These are phyloP conservation scores for Chaetomiaceae sp. DNA, from an alignment of 2,329 filamentous ascomycete species.

Conservation along the genomic window DNA sequence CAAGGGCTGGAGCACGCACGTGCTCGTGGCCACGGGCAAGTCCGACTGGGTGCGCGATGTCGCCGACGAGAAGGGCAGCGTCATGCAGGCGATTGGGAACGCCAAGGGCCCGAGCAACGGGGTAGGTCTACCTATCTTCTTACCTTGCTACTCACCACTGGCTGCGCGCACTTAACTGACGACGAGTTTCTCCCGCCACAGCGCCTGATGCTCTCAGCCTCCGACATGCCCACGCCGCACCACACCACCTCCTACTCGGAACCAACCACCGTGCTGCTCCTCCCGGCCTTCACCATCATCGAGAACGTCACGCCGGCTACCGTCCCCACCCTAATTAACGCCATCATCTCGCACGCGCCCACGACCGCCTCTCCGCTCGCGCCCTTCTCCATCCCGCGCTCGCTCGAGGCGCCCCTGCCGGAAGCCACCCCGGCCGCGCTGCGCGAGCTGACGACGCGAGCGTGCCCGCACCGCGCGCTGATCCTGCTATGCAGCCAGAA, in stretches of 20 bases:
- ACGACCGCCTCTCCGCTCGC: conserved; percentile 64
- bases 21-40: conserved; percentile 93
- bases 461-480: conserved; percentile 76
- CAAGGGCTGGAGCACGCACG: conserved; percentile 81
- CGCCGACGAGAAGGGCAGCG: conserved; percentile 75
- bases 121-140: conserved; percentile 41
- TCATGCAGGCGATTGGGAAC: conserved; percentile 68
- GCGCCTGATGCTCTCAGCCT: conserved; percentile 86
- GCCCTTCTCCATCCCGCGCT: conserved; percentile 33
- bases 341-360: conserved; percentile 64
- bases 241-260: conserved; percentile 56
- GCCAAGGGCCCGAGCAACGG: conserved; percentile 59
- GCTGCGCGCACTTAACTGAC: conserved; percentile 5
- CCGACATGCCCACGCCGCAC: conserved; percentile 77
- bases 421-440: conserved; percentile 27
- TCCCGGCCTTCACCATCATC: conserved; percentile 77
- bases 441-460: conserved; percentile 41
- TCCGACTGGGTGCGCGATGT: conserved; percentile 90
- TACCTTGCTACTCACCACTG: not conserved
- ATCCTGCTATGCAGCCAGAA: conserved; percentile 91
- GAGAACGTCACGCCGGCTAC: conserved; percentile 74
- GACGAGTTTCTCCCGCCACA: conserved; percentile 31
- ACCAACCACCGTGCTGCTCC: conserved; percentile 73
- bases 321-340: conserved; percentile 63
- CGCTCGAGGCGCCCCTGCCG: conserved; percentile 27